phyloP scores from a whole-genome alignment of 768 basidiomycete genomes.

The Boletus reticulatus region DNA sequence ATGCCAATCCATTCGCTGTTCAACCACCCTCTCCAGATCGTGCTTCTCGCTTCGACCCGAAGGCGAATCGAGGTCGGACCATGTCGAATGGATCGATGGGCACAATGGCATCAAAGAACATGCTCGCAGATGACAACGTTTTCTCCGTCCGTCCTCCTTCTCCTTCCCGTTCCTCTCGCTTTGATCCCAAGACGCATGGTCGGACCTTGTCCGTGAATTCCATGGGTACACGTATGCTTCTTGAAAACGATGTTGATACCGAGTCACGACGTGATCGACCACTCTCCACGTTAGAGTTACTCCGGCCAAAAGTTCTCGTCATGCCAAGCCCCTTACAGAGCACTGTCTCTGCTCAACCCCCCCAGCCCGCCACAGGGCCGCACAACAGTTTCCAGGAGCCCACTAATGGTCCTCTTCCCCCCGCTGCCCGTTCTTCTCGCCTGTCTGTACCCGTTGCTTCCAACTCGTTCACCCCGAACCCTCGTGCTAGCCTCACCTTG shows the following conservation, averaged over 20 bases:
- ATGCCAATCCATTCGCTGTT: slow-evolving; percentile 34
- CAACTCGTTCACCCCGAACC: slow-evolving; percentile 76
- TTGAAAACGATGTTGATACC: slow-evolving; percentile 49
- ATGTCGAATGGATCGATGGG: slow-evolving; percentile 48
- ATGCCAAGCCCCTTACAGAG: slow-evolving; percentile 89
- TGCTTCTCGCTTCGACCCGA: slow-evolving; percentile 45
- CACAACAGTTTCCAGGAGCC: slow-evolving; percentile 63
- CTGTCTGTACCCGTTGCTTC: slow-evolving; percentile 44
- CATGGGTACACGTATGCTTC: slow-evolving; percentile 59
- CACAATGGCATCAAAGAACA: slow-evolving; percentile 32
- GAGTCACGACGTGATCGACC: slow-evolving; percentile 47
- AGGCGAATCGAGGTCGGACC: slow-evolving; percentile 36
- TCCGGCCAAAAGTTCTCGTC: slow-evolving; percentile 89
- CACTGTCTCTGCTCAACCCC: slow-evolving; percentile 31
- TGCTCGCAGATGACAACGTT: slow-evolving; percentile 51
- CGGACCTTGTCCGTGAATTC: slow-evolving; percentile 66
- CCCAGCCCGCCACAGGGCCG: slow-evolving; percentile 33
- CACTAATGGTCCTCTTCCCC: slow-evolving; percentile 68
- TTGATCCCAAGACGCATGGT: slow-evolving; percentile 77
- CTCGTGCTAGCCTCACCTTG: slow-evolving; percentile 65
- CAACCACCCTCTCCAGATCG: slow-evolving; percentile 38
- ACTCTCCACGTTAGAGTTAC: slow-evolving; percentile 73
- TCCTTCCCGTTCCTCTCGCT: slow-evolving; percentile 60
- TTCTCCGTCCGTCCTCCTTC: slow-evolving; percentile 68
- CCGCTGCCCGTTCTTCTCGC: slow-evolving; percentile 62